Base-by-base conservation (phyloP, 345 rosid genomes). In the Schrenkiella parvula region DNA sequence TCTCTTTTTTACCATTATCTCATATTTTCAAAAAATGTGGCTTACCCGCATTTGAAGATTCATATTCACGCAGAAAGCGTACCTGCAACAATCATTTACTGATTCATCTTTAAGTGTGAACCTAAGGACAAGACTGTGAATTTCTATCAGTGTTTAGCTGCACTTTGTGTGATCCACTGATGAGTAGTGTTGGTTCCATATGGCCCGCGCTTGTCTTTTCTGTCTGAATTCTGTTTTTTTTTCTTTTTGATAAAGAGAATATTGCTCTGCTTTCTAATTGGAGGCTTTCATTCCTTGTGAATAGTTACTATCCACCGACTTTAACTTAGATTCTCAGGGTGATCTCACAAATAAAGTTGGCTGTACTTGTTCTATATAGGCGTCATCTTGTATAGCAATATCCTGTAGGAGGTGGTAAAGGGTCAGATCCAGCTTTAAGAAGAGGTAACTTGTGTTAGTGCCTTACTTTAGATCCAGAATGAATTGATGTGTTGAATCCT, bases 131-230 rank as follows among this genome's bases (percentile, higher is more conserved):
- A 76, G 80, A 64, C 62, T 70, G 34, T 19, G 34, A 0, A 66
- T 71, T 39, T 78, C 65, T 9, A 37, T 66, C 64, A 66, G 52
- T 65, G 69, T 71, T 62, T 66, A 41, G 13, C 39, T 78, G 69
- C 72, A 71, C 64, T 77, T 64, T 71, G 62, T 70, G 76, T 77
- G 71, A 75, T 68, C 63, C 46, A 69, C 26, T 63, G 53, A 70
- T 70, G 62, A 70, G n/a, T 63, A 47, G 37, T 26, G 35, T 46
- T 62, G 21, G 53, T 37, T 76, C 59, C 66, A 10, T 54, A 54
- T 67, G 76, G 47, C 67, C 80, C 76, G 53, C 71, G 14, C 62
- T 76, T 54, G 67, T 76, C 75, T 64, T 64, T 56, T 64, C 48
- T 72, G 77, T 72, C 65, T 66, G 0, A 58, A 9, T 25, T 39